These are phyloP conservation scores for Euryodendron excelsum DNA, from an alignment of 148 eudicot genomes.

Conservation along the genomic window DNA sequence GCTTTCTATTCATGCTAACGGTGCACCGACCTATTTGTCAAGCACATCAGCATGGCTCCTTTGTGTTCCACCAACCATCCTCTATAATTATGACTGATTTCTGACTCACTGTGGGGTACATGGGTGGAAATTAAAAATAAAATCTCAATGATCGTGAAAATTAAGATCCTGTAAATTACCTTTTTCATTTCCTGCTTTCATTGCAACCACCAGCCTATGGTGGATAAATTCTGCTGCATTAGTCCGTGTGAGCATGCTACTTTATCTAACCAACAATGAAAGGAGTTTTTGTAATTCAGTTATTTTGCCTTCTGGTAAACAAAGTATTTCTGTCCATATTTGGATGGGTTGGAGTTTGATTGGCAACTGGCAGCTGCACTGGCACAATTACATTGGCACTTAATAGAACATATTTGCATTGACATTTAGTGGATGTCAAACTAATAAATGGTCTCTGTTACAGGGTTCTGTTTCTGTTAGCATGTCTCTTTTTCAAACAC, in stretches of 20 bases:
- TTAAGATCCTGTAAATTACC: neutral
- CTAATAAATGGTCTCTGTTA: constrained; percentile 17
- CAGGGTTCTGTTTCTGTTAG: constrained; percentile 95
- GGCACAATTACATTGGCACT: neutral
- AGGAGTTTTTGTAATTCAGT: too few relatives aligned
- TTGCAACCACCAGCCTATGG: neutral
- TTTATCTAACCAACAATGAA: too few relatives aligned
- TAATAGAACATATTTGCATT: constrained; percentile 1
- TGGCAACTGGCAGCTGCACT: neutral
- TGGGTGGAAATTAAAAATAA: neutral
- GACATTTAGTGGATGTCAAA: neutral
- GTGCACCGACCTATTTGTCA: neutral
- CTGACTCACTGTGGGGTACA: neutral
- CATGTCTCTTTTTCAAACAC: constrained; percentile 81
- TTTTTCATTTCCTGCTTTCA: neutral
- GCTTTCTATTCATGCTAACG: neutral
- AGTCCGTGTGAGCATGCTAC: too few relatives aligned
- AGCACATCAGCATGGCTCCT: neutral
- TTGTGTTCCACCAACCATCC: neutral
- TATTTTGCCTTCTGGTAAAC: too few relatives aligned
- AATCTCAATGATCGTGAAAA: neutral
- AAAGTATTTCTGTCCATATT: too few relatives aligned
- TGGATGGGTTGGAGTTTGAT: neutral
- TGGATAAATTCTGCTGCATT: neutral
- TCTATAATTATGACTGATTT: too few relatives aligned